phyloP scores from a whole-genome alignment of 75 land plant genomes.

The Cryptomeria japonica region DNA sequence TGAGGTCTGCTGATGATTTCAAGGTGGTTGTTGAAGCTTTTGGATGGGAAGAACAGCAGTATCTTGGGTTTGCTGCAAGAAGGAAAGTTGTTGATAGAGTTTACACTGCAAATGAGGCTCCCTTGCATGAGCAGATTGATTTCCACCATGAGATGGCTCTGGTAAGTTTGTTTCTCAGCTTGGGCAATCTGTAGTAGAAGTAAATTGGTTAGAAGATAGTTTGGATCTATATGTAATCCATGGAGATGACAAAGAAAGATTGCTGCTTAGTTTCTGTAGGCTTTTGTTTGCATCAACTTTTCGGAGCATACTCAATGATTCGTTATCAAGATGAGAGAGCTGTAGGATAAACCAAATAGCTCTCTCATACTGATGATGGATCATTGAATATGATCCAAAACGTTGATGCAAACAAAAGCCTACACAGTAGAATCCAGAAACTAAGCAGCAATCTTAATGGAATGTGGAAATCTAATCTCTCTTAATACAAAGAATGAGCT shows the following conservation, averaged over 20 bases:
- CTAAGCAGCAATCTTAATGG: too few species aligned
- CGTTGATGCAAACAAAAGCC: too few species aligned
- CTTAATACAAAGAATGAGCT: too few species aligned
- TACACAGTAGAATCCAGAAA: too few species aligned
- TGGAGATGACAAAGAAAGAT: not conserved
- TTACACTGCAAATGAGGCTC: constrained; percentile 23
- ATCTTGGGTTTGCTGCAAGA: constrained; percentile 16
- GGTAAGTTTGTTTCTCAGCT: constrained; percentile 3
- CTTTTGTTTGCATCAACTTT: too few species aligned
- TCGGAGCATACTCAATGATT: too few species aligned
- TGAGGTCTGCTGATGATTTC: constrained; percentile 21
- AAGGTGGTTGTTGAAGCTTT: constrained; percentile 16
- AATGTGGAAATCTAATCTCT: too few species aligned
- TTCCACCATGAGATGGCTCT: constrained; percentile 28
- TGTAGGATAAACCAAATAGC: too few species aligned
- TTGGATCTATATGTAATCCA: not conserved
- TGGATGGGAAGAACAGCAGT: constrained; percentile 19
- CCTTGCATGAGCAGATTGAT: constrained; percentile 16
- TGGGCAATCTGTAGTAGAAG: not conserved
- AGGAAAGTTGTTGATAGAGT: constrained; percentile 5
- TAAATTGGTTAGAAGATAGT: not conserved
- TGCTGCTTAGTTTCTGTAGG: too few species aligned
- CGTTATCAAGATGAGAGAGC: too few species aligned
- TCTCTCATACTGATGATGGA: too few species aligned
- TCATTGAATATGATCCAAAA: too few species aligned